phyloP scores from a whole-genome alignment of 2,329 filamentous ascomycete genomes.

The Periconia sp. region DNA sequence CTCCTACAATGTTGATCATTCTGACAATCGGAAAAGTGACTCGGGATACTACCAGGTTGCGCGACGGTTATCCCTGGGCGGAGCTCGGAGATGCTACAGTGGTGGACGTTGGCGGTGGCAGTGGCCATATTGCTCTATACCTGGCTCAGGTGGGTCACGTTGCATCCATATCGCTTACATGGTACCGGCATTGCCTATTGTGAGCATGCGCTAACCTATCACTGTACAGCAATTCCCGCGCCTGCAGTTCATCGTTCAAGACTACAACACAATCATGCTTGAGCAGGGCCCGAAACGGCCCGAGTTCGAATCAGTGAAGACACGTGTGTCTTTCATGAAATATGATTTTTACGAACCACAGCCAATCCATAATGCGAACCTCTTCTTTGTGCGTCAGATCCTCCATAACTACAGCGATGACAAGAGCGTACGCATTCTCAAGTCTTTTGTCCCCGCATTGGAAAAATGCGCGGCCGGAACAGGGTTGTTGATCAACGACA shows the following conservation, averaged over 20 bases:
- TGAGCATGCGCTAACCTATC: not conserved
- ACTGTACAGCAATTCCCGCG: constrained; percentile 13
- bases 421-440: constrained; percentile 41
- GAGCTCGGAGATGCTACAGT: constrained; percentile 22
- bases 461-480: constrained; percentile 26
- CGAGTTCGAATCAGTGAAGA: constrained; percentile 10
- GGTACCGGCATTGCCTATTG: no score
- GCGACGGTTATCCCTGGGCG: constrained; percentile 27
- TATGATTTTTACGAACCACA: constrained; percentile 25
- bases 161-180: constrained; percentile 2
- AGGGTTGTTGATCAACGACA: constrained; percentile 38
- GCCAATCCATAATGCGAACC: constrained; percentile 25
- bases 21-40: constrained; percentile 15
- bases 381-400: constrained; percentile 45
- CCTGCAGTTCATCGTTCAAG: constrained; percentile 20
- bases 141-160: constrained; percentile 16
- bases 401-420: constrained; percentile 46
- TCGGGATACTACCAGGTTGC: constrained; percentile 23
- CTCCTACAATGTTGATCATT: not conserved
- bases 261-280: constrained; percentile 14
- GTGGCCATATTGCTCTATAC: constrained; percentile 19
- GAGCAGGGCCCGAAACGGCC: constrained; percentile 6
- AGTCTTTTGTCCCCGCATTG: constrained; percentile 36
- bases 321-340: constrained; percentile 20
- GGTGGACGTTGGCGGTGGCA: constrained; percentile 36